Base-by-base conservation (phyloP, 1,284 basidiomycete genomes). In the Cystobasidium slooffiae region DNA sequence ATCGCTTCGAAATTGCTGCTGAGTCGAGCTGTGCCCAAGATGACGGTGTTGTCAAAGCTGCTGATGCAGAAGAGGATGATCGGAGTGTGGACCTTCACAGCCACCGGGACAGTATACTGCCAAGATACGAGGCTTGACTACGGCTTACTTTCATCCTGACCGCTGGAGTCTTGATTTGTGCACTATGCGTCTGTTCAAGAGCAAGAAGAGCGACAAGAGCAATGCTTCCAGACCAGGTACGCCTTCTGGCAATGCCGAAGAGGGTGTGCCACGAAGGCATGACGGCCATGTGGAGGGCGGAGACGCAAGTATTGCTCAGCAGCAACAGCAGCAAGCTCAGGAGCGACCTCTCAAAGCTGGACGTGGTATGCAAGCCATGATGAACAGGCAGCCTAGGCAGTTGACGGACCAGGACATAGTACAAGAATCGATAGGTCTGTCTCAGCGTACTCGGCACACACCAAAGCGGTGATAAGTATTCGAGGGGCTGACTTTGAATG, bases 401-500 rank as follows among this genome's bases (percentile, higher is more conserved):
- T 6, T 41, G 41, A 52, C 39, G 16, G 53, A 14, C 31, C 51
- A 51, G n/a, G 64, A 66, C 53, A 37, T 49, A 12, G 46, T 66
- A 10, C 64, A 66, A 53, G 49, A 37, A n/a, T 66, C 64, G 7
- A 66, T 66, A 24, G 64, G 64, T 66, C 20, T 14, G 64, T 53
- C 20, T 46, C 31, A 47, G 31, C 61, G 43, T 63, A 44, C 44
- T 47, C 9, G 2, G 20, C 10, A 20, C 24, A 12, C 43, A 31
- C 10, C 16, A n/a, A 22, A 31, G 43, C 39, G 53, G 53, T 37
- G 12, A 37, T 37, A n/a, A 56, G 24, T 24, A 8, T n/a, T 22
- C 6, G 22, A 56, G 6, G 8, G 6, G 39, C 20, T 44, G 9
- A 41, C 43, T 14, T 46, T 12, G n/a, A 12, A n/a, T 63, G 3